Base-by-base conservation (phyloP, 2,329 filamentous ascomycete genomes). In the Fusarium praegraminearum region DNA sequence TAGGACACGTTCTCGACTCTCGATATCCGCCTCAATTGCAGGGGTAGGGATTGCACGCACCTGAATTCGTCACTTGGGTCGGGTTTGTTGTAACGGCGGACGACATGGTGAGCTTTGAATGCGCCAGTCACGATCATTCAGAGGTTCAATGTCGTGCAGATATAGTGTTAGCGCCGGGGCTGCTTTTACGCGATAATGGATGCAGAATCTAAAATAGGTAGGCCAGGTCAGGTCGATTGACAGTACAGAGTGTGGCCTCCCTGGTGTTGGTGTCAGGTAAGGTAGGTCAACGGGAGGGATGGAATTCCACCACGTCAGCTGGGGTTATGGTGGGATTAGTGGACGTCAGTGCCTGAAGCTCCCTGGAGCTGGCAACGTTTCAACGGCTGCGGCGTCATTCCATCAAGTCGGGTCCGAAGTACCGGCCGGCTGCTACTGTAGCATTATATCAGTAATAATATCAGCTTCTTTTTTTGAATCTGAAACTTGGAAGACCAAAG, bases 31-130 rank as follows among this genome's bases (percentile, higher is more conserved):
- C 44, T 66, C 65, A 47, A 75, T 68, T 70, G 67, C 62, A 74
- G 65, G 69, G 69, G 73, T 65, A 67, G 68, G 67, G 62, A 70
- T 56, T 65, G 40, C 59, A 76, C 79, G 70, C 65, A 81, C 80
- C 77, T 73, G 78, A 74, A 77, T 76, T 79, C 62, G 76, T 70
- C 69, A 75, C 71, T 71, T 80, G 78, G 51, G 75, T 75, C 56
- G 79, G 74, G 70, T 80, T 78, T 66, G 72, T 74, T 57, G 77
- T 73, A 58, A 76, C 72, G 59, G 77, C 74, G 58, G 82, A 82
- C 57, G 82, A 82, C 82, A 83, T 84, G 71, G 69, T 77, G 64
- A 67, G 62, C 35, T 59, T 47, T 61, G 38, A 59, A 67, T 58
- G 64, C 70, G 60, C 69, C 67, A 55, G 57, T 56, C 58, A 69